Percentiles rank a stretch among this genome's conserved stretches.
Conservation (phyloP, 768 basidiomycete species). For the Leccinum ochraceum region DNA sequence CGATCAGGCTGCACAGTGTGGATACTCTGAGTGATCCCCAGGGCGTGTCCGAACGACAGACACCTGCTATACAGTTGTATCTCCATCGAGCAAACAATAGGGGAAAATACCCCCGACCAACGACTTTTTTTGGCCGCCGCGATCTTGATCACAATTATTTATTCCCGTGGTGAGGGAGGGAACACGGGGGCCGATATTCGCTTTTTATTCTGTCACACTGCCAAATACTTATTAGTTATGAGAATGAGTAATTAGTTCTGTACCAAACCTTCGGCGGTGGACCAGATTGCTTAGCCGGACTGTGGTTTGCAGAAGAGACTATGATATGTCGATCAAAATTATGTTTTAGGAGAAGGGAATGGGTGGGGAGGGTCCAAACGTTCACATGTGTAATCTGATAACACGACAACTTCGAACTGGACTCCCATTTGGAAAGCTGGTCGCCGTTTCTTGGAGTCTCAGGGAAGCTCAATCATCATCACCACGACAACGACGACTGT, state of each 20-base stretch:
- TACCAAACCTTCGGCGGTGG: not conserved
- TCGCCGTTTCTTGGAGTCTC: too few relatives aligned
- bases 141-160: not conserved
- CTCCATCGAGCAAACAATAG: not conserved
- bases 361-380: not conserved
- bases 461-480: too few relatives aligned
- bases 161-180: not conserved
- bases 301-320: not conserved
- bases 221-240: not conserved
- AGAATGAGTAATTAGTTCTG: not conserved
- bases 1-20: not conserved
- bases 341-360: not conserved
- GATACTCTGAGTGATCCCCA: not conserved
- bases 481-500: too few relatives aligned
- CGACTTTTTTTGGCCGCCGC: not conserved
- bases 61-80: not conserved
- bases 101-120: not conserved
- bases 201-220: not conserved
- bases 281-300: not conserved
- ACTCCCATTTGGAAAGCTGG: not conserved
- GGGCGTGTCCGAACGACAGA: not conserved
- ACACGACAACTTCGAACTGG: not conserved
- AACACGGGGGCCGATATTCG: not conserved
- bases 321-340: not conserved
- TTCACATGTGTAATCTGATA: not conserved